Evolutionary conservation across 2,329 filamentous ascomycete species (phyloP).

Genomic region (Furcasterigmium furcatum): DNA sequence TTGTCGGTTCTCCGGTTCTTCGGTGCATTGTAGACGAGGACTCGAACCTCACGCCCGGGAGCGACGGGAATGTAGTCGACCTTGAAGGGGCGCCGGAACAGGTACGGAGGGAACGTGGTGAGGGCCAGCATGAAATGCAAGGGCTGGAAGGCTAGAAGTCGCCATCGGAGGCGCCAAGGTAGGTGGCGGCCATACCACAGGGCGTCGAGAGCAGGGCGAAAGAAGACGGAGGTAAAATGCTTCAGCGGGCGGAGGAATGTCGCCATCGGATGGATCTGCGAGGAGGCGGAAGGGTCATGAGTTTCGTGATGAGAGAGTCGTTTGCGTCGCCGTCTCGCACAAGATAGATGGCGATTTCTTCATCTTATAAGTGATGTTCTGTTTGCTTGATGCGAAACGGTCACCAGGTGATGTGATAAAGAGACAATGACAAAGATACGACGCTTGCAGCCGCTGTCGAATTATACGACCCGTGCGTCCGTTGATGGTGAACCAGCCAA

Average conservation of each 20-base stretch:
- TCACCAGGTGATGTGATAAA: no score
- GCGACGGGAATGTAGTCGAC: constrained; percentile 28
- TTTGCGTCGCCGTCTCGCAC: no score
- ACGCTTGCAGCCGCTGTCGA: no score
- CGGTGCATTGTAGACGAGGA: constrained; percentile 28
- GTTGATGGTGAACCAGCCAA: no score
- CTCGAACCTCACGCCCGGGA: constrained; percentile 19
- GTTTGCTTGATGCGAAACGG: no score
- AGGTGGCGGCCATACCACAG: constrained; percentile 28
- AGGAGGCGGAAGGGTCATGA: no score
- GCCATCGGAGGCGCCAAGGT: constrained; percentile 36
- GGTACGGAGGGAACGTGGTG: constrained; percentile 28
- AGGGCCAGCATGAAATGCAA: constrained; percentile 31
- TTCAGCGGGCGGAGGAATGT: constrained; percentile 1
- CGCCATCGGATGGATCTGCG: no score
- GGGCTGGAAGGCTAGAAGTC: constrained; percentile 38
- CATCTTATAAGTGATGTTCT: no score
- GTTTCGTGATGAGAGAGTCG: no score
- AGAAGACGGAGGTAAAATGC: constrained; percentile 9
- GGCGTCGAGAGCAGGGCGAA: constrained; percentile 26
- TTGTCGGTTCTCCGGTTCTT: constrained; percentile 10
- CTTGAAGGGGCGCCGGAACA: constrained; percentile 30
- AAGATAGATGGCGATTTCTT: no score
- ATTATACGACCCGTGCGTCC: no score
- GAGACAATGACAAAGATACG: no score